Base-by-base conservation (phyloP, 768 basidiomycete species). In the Hygrocybe punicea region DNA sequence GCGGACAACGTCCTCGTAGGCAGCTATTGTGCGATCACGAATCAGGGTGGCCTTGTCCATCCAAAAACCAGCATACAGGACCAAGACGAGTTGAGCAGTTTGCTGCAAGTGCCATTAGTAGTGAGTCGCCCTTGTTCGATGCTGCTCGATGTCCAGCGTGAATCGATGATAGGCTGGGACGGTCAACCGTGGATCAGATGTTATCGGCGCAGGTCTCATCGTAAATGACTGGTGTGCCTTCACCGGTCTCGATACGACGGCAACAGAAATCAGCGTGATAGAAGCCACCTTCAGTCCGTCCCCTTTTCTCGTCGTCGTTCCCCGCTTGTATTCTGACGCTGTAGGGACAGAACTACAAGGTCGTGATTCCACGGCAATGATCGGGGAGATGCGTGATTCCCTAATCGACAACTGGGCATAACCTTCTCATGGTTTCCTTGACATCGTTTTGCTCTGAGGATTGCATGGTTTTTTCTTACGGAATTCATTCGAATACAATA, bases 141-240 rank as follows among this genome's bases (percentile, higher is more conserved):
- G 53, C 17, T 42, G 29, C 49, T 21, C 53, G 36, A 35, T n/a
- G 48, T 45, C 14, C 59, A 6, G 36, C 21, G 55, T 44, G 25
- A 17, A 11, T 19, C 5, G 55, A 51, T 29, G 53, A 59, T 56
- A 96, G 93, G 94, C 97, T 51, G 97, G 97, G 21, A 98, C 97
- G 3, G 93, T 99, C 58, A 99, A 98, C 74, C 87, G 97, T 69
- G 97, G 97, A 65, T 97, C 94, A 47, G 97, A 98, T 66, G 94
- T 98, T 36, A 87, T 99, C 62, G 97, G 97, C 29, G 97, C 96
- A 8, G 97, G 97, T 29, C 80, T 98, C 34, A 93, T 99, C 55
- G 97, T 98, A 56, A 99, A 99, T 67, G 97, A 98, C 71, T 98
- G 97, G 97, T 93, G 91, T 76, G 97, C 97, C 9, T 98, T 98